Evolutionary conservation across 1,284 basidiomycete species (phyloP), one percentile per base, ranked within the genome.

Genomic region (Lentinula novae-zelandiae): DNA sequence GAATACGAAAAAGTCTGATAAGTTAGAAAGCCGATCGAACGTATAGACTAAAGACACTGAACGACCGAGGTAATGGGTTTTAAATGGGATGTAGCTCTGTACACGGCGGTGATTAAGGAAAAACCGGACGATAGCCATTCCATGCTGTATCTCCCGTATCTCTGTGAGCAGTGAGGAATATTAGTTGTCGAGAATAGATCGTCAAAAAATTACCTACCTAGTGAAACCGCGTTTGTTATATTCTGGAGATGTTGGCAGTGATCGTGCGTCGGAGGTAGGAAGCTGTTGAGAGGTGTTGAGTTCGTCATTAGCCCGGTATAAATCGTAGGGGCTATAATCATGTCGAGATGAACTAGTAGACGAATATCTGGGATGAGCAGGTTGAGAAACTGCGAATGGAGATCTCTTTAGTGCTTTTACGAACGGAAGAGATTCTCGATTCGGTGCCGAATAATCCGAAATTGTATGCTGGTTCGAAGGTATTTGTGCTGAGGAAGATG

Each of bases 211-310:
- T 22, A 20, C 53, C 34, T 34, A 34, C 53, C 53, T 55, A 22
- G 10, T 55, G 31, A 13, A 48, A 57, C n/a, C 17, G 3, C 13
- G 40, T 48, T 53, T 54, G 8, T 54, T 9, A 39, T 53, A 54
- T 8, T 5, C 42, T 22, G 53, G 15, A 8, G 39, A 31, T 15
- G 39, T 46, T 27, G 57, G 59, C 4, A 40, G 42, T 9, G 60
- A 60, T 17, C 60, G 53, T 8, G 60, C 39, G 33, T 60, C 46
- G 31, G 60, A 60, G 10, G 60, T 60, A 15, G 60, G 60, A 20
- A 60, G 20, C 9, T 60, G 51, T 13, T 60, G 58, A 15, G 27
- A 34, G 0, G 15, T 17, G 34, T 53, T 27, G 15, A 17, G 13
- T 51, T 55, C 53, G 20, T 33, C 15, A 31, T n/a, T 48, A n/a